phyloP scores from a whole-genome alignment of 306 rosid species.

The Arachis hypogaea region DNA sequence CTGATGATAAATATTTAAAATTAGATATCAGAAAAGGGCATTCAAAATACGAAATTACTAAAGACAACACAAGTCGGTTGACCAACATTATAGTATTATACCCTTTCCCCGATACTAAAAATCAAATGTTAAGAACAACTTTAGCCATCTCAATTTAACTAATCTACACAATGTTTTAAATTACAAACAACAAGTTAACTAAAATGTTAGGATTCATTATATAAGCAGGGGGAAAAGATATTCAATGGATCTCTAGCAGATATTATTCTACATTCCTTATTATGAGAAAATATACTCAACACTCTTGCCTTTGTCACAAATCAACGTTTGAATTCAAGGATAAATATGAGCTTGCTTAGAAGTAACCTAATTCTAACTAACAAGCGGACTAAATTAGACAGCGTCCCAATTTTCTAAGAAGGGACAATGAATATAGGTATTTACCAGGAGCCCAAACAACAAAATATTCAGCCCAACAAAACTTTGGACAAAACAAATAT shows the following conservation, averaged over 20 bases:
- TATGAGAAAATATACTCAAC: neutral
- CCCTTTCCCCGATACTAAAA: neutral
- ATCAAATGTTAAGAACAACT: neutral
- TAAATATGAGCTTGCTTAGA: too few relatives aligned
- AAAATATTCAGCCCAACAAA: neutral
- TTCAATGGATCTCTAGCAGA: neutral
- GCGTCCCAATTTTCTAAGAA: neutral
- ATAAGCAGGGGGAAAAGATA: neutral
- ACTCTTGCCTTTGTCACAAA: conserved; percentile 13
- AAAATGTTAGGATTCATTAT: neutral
- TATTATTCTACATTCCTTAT: neutral
- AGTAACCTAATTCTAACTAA: neutral
- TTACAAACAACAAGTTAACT: too few relatives aligned
- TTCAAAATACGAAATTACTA: neutral
- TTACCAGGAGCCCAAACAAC: too few relatives aligned
- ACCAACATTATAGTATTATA: too few relatives aligned
- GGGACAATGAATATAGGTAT: neutral
- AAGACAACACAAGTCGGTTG: neutral
- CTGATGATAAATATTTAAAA: neutral
- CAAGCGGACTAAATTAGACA: neutral
- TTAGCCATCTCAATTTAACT: too few relatives aligned
- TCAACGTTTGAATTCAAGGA: too few relatives aligned
- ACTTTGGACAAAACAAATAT: too few relatives aligned
- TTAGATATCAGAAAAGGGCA: neutral
- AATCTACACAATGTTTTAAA: too few relatives aligned